phyloP scores from a whole-genome alignment of 345 rosid species.

The Rubroshorea leprosula region DNA sequence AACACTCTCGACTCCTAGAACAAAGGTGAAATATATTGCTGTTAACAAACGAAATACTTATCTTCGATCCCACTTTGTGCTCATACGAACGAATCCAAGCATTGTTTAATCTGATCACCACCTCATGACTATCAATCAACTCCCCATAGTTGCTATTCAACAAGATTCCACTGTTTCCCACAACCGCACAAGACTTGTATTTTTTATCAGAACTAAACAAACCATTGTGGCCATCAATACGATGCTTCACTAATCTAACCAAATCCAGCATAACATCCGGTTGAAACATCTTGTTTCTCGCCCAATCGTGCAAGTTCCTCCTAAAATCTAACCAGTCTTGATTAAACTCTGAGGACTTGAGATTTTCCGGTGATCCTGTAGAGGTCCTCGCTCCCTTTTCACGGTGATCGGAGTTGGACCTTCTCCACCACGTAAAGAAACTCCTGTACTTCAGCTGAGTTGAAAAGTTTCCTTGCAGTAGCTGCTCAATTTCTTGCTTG shows the following conservation, averaged over 20 bases:
- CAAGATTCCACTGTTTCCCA: slow-evolving; percentile 88
- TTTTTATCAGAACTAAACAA: slow-evolving; percentile 25
- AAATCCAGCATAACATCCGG: slow-evolving; percentile 61
- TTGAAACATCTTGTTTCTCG: slow-evolving; percentile 46
- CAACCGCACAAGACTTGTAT: slow-evolving; percentile 80
- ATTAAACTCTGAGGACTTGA: slow-evolving; percentile 54
- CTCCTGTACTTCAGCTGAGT: slow-evolving; percentile 43
- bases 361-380: slow-evolving; percentile 27
- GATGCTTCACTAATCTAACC: slow-evolving; percentile 48
- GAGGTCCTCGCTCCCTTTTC: slow-evolving; percentile 24
- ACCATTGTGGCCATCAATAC: slow-evolving; percentile 46
- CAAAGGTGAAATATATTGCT: slow-evolving; percentile 83
- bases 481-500: slow-evolving; percentile 53
- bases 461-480: slow-evolving; percentile 51
- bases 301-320: slow-evolving; percentile 55
- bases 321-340: slow-evolving; percentile 70
- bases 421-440: slow-evolving; percentile 34
- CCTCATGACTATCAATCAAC: slow-evolving; percentile 75
- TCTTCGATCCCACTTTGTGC: slow-evolving; percentile 64
- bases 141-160: slow-evolving; percentile 45
- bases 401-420: slow-evolving; percentile 35
- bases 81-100: slow-evolving; percentile 52
- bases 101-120: slow-evolving; percentile 82
- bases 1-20: slow-evolving; percentile 52
- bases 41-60: slow-evolving; percentile 69